Percentiles rank a stretch among this genome's conserved stretches.
Evolutionary conservation across 352 stramenopile genomes (phyloP).

Genomic region (Pythium rishiriense): DNA sequence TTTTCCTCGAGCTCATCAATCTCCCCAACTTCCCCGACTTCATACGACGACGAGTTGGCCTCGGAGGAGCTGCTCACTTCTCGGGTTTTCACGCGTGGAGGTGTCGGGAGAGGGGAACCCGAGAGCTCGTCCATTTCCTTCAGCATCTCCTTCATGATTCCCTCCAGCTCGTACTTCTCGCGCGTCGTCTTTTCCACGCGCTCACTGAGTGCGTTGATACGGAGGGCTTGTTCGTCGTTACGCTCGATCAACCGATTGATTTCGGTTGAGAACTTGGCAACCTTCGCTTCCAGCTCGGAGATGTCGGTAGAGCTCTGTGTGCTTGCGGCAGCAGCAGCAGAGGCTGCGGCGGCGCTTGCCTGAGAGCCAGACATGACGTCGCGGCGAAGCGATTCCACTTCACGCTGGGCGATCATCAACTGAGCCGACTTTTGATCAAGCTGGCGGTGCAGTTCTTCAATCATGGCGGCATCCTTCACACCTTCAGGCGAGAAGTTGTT

Average conservation of each 20-base stretch:
- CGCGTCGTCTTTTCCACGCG: constrained; percentile 42
- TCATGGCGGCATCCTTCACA: constrained; percentile 35
- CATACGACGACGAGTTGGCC: background rate
- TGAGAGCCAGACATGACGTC: constrained; percentile 19
- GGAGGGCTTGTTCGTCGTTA: constrained; percentile 57
- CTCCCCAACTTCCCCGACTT: constrained; percentile 20
- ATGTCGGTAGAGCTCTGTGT: constrained; percentile 28
- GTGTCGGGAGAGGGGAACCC: background rate
- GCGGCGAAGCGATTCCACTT: constrained; percentile 46
- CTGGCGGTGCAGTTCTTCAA: constrained; percentile 55
- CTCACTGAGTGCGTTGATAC: constrained; percentile 50
- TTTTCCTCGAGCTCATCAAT: constrained; percentile 15
- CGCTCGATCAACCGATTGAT: constrained; percentile 44
- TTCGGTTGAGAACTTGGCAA: constrained; percentile 53
- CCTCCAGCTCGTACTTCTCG: constrained; percentile 62
- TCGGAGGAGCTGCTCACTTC: background rate
- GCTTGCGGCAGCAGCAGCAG: background rate
- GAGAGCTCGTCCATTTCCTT: constrained; percentile 45
- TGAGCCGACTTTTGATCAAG: constrained; percentile 58
- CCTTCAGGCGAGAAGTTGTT: constrained; percentile 42
- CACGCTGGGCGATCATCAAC: constrained; percentile 46
- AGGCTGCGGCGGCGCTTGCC: background rate
- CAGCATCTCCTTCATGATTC: constrained; percentile 57
- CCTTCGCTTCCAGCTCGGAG: constrained; percentile 39
- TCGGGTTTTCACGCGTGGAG: background rate